Evolutionary conservation across 2,329 filamentous ascomycete genomes (phyloP).

Genomic region (Phialemonium atrogriseum): DNA sequence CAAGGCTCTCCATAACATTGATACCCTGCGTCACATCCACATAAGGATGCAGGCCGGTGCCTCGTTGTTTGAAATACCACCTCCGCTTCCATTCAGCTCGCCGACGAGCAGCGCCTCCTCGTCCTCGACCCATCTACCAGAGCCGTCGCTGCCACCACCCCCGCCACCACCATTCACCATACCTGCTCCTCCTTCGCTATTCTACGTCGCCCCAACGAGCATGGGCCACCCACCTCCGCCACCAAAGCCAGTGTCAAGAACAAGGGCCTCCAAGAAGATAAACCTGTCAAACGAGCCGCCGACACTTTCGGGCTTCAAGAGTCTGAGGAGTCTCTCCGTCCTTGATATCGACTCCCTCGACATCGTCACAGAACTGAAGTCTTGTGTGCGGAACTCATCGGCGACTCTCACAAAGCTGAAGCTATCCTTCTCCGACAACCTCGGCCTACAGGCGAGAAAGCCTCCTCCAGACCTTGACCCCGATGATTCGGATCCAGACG

Average conservation of each 20-base stretch:
- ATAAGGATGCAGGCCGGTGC: constrained; percentile 50
- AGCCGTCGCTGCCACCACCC: constrained; percentile 10
- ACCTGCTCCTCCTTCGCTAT: constrained; percentile 8
- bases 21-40: constrained; percentile 43
- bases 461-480: constrained; percentile 27
- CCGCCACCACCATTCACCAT: constrained; percentile 11
- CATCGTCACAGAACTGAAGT: constrained; percentile 44
- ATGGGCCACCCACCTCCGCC: constrained; percentile 22
- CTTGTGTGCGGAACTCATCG: constrained; percentile 46
- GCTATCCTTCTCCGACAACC: constrained; percentile 47
- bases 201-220: constrained; percentile 17
- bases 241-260: constrained; percentile 27
- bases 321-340: constrained; percentile 42
- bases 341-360: constrained; percentile 54
- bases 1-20: constrained; percentile 44
- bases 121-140: constrained; percentile 12
- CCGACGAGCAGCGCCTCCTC: constrained; percentile 9
- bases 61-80: constrained; percentile 44
- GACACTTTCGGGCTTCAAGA: constrained; percentile 49
- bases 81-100: constrained; percentile 31
- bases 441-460: constrained; percentile 39
- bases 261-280: constrained; percentile 23
- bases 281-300: constrained; percentile 30
- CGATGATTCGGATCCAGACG: constrained; percentile 40
- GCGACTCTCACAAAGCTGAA: constrained; percentile 45